Evolutionary conservation across 345 rosid genomes (phyloP).

Genomic region (Acer negundo): DNA sequence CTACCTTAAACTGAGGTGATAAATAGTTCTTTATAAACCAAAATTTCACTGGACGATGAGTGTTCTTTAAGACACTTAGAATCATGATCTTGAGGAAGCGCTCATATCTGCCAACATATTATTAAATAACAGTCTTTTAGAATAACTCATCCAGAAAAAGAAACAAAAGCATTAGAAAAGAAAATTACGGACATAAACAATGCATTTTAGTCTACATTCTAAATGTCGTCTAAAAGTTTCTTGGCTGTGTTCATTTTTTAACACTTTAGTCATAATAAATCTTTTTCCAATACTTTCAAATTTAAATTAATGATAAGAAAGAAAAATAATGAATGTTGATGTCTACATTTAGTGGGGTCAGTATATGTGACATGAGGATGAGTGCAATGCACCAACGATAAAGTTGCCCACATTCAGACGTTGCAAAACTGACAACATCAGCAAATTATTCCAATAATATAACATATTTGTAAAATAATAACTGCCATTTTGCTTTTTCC

Average conservation of each 20-base stretch:
- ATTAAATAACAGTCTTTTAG: conserved; percentile 15
- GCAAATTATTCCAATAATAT: no score
- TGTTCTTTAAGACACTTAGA: conserved; percentile 90
- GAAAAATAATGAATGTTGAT: background rate
- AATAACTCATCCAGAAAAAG: background rate
- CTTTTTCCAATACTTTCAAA: background rate
- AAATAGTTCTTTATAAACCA: conserved; percentile 99
- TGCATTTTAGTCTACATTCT: background rate
- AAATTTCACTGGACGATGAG: conserved; percentile 88
- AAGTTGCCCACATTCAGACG: background rate
- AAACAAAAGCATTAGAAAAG: background rate
- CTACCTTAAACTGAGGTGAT: conserved; percentile 97
- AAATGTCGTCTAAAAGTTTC: background rate
- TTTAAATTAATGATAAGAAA: no score
- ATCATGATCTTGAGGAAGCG: conserved; percentile 98
- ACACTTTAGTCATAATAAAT: no score
- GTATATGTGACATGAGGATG: background rate
- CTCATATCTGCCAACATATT: conserved; percentile 69
- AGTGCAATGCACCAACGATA: background rate
- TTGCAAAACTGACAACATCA: background rate
- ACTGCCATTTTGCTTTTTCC: background rate
- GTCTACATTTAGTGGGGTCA: background rate
- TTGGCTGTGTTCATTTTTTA: background rate
- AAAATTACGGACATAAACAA: background rate
- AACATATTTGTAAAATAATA: no score